Base-by-base conservation (phyloP, 495 filamentous ascomycete genomes). In the Clohesyomyces aquaticus region DNA sequence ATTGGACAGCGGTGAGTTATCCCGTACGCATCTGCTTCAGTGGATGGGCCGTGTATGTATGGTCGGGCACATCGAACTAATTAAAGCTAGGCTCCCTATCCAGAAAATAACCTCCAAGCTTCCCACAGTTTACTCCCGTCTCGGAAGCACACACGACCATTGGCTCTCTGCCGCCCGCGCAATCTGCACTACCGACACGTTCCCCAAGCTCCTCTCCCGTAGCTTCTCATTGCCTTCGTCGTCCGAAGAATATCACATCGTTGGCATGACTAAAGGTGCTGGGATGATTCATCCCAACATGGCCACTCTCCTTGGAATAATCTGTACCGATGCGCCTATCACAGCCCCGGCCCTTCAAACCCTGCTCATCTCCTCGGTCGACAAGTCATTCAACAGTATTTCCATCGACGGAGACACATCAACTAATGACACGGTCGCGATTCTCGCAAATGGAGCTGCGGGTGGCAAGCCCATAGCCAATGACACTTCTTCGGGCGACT, bases 231-330 rank as follows among this genome's bases (percentile, higher is more conserved):
- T 99, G 26, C 93, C 93, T 22, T 94, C 90, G 10, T 90, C 90
- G 9, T 86, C 89, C 2, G 77, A 79, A 9, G 85, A 82, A 72
- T 99, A 97, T 79, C 80, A 82, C 68, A 88, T 99, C 25, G 91
- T 89, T 25, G 94, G 94, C 50, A 96, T 96, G 85, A 96, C 95
- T 63, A 99, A 99, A 77, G 94, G 94, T 47, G 95, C 94, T 14
- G 94, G 94, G 69, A 99, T 99, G 94, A 99, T 99, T 73, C 93
- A 97, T 76, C 94, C 94, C 21, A 97, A 99, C 79, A 96, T 98
- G 93, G 94, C 92, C 45, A 99, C 94, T 0, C 83, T 99, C 41
- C 85, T 99, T 27, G 93, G 90, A 49, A 90, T 98, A 56, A 84
- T 98, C 71, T 93, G 91, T 72, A 99, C 94, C 26, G 94, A 99